Evolutionary conservation across 2,329 filamentous ascomycete species (phyloP).

Genomic region (Colletotrichum salicis): DNA sequence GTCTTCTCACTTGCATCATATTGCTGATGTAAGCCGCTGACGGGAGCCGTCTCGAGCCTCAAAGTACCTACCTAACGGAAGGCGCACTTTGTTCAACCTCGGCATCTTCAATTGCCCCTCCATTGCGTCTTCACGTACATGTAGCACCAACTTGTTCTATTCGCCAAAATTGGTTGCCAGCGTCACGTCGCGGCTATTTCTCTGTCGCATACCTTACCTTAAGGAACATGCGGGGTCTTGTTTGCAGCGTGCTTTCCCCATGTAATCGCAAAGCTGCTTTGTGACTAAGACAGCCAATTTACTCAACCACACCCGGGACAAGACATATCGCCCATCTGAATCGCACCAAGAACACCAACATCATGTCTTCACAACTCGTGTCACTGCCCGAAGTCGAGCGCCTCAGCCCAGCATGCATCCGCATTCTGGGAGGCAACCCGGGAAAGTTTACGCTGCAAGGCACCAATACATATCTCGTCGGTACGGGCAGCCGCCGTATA

Average conservation of each 20-base stretch:
- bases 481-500: conserved; percentile 76
- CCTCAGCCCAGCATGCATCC: conserved; percentile 80
- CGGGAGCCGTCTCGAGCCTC: background rate
- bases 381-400: conserved; percentile 79
- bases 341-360: conserved; percentile 46
- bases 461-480: conserved; percentile 95
- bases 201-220: background rate
- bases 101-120: conserved; percentile 17
- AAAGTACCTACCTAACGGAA: background rate
- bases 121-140: conserved; percentile 22
- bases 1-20: no score
- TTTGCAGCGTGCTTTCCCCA: background rate
- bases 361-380: conserved; percentile 73
- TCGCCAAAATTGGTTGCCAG: background rate
- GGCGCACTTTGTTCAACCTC: conserved; percentile 16
- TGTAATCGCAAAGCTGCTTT: background rate
- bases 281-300: conserved; percentile 17
- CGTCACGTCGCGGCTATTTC: background rate
- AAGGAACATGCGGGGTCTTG: conserved; percentile 18
- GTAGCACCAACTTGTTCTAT: background rate
- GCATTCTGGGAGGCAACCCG: conserved; percentile 91
- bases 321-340: background rate
- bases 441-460: conserved; percentile 81
- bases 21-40: conserved; percentile 17
- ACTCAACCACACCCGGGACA: background rate